Evolutionary conservation across 179 eudicot species (phyloP).

Genomic region (Carnegiea gigantea): DNA sequence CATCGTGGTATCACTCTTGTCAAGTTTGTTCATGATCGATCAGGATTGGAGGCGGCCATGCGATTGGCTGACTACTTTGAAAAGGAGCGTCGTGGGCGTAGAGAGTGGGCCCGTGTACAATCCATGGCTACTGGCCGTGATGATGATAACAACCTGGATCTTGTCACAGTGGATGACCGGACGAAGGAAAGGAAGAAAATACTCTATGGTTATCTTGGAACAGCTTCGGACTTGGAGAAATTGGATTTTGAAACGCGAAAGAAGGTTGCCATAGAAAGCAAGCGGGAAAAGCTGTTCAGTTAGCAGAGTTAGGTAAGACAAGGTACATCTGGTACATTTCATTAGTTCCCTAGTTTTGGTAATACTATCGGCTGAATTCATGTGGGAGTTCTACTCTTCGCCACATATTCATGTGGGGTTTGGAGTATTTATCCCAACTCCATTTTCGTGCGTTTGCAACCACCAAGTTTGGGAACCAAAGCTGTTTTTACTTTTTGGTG

Average conservation of each 20-base stretch:
- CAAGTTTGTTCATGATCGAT: conserved; percentile 64
- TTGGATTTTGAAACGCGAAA: conserved; percentile 71
- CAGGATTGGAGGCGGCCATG: conserved; percentile 78
- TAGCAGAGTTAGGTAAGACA: conserved; percentile 34
- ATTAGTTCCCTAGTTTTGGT: neutral
- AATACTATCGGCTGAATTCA: neutral
- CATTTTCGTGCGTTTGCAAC: too few species aligned
- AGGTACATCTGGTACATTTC: neutral
- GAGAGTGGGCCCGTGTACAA: conserved; percentile 66
- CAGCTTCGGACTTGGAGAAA: conserved; percentile 70
- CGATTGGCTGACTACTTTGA: conserved; percentile 67
- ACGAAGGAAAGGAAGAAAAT: conserved; percentile 74
- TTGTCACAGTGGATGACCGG: conserved; percentile 59
- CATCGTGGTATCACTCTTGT: conserved; percentile 70
- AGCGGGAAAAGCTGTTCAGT: conserved; percentile 44
- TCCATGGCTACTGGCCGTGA: conserved; percentile 44
- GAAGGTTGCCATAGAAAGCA: conserved; percentile 68
- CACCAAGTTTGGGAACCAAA: neutral
- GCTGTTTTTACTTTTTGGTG: too few species aligned
- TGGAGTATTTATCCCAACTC: neutral
- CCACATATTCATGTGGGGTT: neutral
- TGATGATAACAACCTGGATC: conserved; percentile 68
- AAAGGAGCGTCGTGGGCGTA: conserved; percentile 76
- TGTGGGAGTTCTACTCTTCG: neutral
- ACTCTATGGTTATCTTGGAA: conserved; percentile 77